These are phyloP conservation scores for Trichoderma breve DNA, from an alignment of 2,329 filamentous ascomycete species.

Conservation along the genomic window DNA sequence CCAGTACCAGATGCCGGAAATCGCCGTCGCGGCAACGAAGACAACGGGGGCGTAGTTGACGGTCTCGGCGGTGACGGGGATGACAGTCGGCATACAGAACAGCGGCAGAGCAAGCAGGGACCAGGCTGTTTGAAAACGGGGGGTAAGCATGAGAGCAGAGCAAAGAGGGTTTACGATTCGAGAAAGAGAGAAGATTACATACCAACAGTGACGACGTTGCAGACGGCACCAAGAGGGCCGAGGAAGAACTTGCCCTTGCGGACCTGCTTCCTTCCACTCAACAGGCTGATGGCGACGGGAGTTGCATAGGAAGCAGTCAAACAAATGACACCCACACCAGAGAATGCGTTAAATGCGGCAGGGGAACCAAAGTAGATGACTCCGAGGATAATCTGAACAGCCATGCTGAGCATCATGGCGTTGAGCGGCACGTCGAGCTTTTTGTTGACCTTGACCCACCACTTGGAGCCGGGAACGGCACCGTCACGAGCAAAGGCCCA, in stretches of 20 bases:
- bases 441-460: conserved; percentile 61
- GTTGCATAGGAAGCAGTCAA: conserved; percentile 66
- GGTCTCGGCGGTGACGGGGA: conserved; percentile 55
- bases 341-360: conserved; percentile 71
- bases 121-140: conserved; percentile 50
- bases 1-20: conserved; percentile 66
- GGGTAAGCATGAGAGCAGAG: background rate
- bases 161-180: background rate
- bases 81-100: conserved; percentile 67
- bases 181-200: conserved; percentile 31
- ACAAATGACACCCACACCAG: conserved; percentile 67
- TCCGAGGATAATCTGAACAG: conserved; percentile 60
- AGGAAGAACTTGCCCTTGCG: conserved; percentile 58
- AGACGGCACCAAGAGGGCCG: conserved; percentile 57
- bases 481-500: conserved; percentile 71
- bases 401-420: conserved; percentile 70
- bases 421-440: conserved; percentile 65
- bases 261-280: conserved; percentile 59
- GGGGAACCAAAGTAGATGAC: conserved; percentile 68
- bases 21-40: conserved; percentile 62
- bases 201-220: conserved; percentile 65
- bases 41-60: conserved; percentile 77
- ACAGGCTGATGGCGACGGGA: conserved; percentile 63
- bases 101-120: conserved; percentile 66
- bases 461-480: conserved; percentile 61